phyloP scores from a whole-genome alignment of 2,329 filamentous ascomycete genomes.

The Dactylella cylindrospora region DNA sequence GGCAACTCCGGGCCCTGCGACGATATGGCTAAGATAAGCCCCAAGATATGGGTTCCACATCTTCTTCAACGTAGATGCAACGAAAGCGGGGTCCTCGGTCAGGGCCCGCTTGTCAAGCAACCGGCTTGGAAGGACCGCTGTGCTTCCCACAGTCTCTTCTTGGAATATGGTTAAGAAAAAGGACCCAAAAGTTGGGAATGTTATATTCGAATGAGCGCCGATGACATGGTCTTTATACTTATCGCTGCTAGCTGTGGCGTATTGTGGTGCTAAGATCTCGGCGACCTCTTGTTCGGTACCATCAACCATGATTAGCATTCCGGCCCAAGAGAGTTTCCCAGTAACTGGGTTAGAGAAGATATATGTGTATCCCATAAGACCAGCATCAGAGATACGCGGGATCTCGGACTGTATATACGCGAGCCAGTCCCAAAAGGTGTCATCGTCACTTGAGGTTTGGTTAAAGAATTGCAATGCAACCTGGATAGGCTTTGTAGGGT shows the following conservation, averaged over 20 bases:
- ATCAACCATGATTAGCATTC: constrained; percentile 10
- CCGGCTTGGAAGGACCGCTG: constrained; percentile 49
- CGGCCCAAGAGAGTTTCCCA: constrained; percentile 1
- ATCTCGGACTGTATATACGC: constrained; percentile 54
- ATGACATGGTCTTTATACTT: constrained; percentile 35
- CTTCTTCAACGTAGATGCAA: constrained; percentile 52
- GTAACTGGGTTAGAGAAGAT: constrained; percentile 48
- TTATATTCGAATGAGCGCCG: constrained; percentile 33
- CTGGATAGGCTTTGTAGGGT: constrained; percentile 51
- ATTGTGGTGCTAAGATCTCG: constrained; percentile 9
- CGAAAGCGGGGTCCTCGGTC: constrained; percentile 44
- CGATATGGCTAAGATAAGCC: constrained; percentile 49
- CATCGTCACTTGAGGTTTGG: constrained; percentile 50
- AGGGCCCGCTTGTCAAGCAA: constrained; percentile 51
- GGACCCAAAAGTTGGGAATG: constrained; percentile 46
- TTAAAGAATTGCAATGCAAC: constrained; percentile 50
- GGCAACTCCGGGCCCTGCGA: constrained; percentile 52
- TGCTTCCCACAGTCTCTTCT: constrained; percentile 47
- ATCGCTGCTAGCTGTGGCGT: neutral
- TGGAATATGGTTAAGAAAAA: constrained; percentile 45
- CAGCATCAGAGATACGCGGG: constrained; percentile 56
- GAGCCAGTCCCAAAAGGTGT: constrained; percentile 52
- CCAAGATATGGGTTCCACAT: constrained; percentile 46
- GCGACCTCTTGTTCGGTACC: constrained; percentile 11
- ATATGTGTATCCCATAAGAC: constrained; percentile 53